phyloP scores from a whole-genome alignment of 352 stramenopile genomes.

The Thalassiosira mediterranea region DNA sequence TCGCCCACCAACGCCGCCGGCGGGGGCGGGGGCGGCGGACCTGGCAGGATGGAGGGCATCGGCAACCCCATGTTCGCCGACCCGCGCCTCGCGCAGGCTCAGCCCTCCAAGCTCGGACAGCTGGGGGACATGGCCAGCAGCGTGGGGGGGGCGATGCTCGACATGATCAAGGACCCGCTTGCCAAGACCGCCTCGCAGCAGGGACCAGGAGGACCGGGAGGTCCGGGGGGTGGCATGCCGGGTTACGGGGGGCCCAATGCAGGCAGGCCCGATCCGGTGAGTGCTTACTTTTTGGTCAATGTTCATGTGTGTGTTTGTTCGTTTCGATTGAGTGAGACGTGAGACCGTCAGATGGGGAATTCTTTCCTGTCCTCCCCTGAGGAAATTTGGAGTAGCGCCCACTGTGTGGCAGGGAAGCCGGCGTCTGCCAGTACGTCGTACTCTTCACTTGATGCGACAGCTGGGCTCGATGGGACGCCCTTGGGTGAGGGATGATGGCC shows the following conservation, averaged over 20 bases:
- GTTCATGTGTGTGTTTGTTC: no score
- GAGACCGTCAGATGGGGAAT: no score
- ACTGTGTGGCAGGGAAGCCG: no score
- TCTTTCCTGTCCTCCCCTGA: no score
- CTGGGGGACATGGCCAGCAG: slow-evolving; percentile 51
- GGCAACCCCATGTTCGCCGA: slow-evolving; percentile 95
- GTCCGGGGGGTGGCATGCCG: slow-evolving; percentile 11
- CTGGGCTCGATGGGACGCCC: no score
- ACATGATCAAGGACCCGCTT: slow-evolving; percentile 84
- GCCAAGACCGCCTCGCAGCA: slow-evolving; percentile 27
- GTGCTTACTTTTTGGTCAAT: slow-evolving; percentile 16
- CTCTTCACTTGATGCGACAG: no score
- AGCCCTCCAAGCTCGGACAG: slow-evolving; percentile 2
- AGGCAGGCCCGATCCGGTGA: slow-evolving; percentile 49
- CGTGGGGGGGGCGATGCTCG: slow-evolving; percentile 58
- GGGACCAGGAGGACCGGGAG: slow-evolving; percentile 6
- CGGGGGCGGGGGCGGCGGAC: slow-evolving; percentile 79
- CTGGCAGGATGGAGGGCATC: slow-evolving; percentile 88
- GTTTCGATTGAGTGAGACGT: no score
- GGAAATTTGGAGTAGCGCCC: no score
- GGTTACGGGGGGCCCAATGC: slow-evolving; percentile 42
- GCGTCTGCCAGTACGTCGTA: no score
- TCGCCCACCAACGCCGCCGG: slow-evolving; percentile 37
- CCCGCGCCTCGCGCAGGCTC: slow-evolving; percentile 59
- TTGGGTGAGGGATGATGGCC: no score